A percentile compares a stretch with the other conserved stretches of the same genome.
phyloP scores from a whole-genome alignment of 352 stramenopile genomes.

The Phytopythium chamaehyphon region DNA sequence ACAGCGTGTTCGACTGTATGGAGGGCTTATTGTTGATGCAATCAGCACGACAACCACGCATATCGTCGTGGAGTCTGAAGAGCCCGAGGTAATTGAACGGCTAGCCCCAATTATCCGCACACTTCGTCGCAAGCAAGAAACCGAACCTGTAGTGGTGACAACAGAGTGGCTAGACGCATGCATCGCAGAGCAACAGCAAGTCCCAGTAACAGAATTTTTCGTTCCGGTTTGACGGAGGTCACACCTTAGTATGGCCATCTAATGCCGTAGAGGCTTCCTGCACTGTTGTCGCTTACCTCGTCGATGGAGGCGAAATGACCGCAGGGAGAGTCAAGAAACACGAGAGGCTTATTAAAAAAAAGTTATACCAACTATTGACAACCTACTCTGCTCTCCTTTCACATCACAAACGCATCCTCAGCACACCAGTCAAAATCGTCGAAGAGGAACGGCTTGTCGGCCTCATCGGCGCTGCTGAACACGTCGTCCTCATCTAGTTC shows the following conservation, averaged over 20 bases:
- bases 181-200: constrained; percentile 35
- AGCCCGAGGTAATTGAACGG: constrained; percentile 26
- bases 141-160: constrained; percentile 53
- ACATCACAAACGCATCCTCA: constrained; percentile 38
- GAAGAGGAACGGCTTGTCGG: constrained; percentile 36
- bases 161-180: constrained; percentile 61
- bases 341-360: too few relatives aligned
- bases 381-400: background rate
- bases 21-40: constrained; percentile 28
- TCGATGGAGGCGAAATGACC: too few relatives aligned
- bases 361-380: too few relatives aligned
- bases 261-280: too few relatives aligned
- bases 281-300: too few relatives aligned
- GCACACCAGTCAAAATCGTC: constrained; percentile 78
- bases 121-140: constrained; percentile 34
- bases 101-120: constrained; percentile 40
- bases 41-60: constrained; percentile 61
- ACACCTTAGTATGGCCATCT: background rate
- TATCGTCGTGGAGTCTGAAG: constrained; percentile 34
- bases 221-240: constrained; percentile 34
- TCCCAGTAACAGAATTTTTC: constrained; percentile 53
- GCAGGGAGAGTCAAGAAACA: too few relatives aligned
- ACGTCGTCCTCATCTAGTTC: constrained; percentile 21
- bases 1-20: constrained; percentile 59
- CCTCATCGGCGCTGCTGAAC: constrained; percentile 9